These are phyloP conservation scores for Fraxinus floribunda DNA, from an alignment of 305 asterid species.

Conservation along the genomic window DNA sequence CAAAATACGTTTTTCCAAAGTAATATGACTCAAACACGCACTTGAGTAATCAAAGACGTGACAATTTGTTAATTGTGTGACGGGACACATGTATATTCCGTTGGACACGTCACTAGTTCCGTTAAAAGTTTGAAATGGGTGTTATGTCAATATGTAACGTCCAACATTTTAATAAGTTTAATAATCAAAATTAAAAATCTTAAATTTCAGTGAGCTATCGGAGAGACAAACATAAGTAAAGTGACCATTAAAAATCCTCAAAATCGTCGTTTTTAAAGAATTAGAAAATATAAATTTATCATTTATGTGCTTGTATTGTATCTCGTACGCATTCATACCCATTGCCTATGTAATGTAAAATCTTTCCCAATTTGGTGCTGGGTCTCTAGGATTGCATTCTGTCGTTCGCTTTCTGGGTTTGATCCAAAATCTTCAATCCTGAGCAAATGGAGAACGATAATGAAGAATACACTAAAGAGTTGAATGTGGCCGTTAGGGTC, in stretches of 20 bases:
- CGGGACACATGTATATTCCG: background rate
- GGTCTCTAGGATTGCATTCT: constrained; percentile 14
- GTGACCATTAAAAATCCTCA: too few species aligned
- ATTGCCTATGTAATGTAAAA: background rate
- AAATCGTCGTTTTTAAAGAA: too few species aligned
- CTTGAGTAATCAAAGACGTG: too few species aligned
- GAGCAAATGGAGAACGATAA: constrained; percentile 41
- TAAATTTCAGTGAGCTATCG: too few species aligned
- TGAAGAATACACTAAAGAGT: constrained; percentile 46
- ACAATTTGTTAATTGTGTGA: background rate
- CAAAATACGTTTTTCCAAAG: too few species aligned
- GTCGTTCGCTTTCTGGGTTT: constrained; percentile 25
- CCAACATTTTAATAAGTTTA: background rate
- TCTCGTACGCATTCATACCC: constrained; percentile 27
- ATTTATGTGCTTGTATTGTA: constrained; percentile 8
- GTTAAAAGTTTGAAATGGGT: too few species aligned
- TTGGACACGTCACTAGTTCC: background rate
- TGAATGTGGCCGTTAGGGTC: constrained; percentile 67
- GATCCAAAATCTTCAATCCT: constrained; percentile 19
- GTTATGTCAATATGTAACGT: background rate
- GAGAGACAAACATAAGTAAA: too few species aligned
- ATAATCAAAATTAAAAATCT: too few species aligned
- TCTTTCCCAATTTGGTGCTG: constrained; percentile 18
- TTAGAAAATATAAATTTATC: background rate
- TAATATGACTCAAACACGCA: too few species aligned